phyloP scores from a whole-genome alignment of 768 basidiomycete genomes.

The Podaxis carcinomalis region DNA sequence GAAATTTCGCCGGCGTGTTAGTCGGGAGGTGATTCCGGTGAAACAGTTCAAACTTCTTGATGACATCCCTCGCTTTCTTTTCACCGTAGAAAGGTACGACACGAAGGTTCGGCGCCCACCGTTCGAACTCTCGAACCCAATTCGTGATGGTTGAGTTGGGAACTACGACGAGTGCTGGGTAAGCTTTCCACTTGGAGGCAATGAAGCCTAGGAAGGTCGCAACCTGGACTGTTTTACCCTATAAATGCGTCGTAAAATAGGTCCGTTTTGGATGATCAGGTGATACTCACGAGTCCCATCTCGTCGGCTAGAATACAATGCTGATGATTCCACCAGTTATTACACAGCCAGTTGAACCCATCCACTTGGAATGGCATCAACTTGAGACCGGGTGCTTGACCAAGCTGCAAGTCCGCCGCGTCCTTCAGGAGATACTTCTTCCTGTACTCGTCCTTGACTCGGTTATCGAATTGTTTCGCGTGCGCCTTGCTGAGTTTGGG shows the following conservation, averaged over 20 bases:
- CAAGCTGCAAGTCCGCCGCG: constrained; percentile 59
- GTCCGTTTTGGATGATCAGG: background rate
- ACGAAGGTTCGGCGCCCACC: constrained; percentile 70
- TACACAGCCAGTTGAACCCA: constrained; percentile 80
- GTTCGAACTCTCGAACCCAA: constrained; percentile 92
- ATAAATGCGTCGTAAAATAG: constrained; percentile 10
- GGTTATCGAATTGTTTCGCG: constrained; percentile 42
- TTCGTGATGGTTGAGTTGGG: constrained; percentile 96
- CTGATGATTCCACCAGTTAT: constrained; percentile 86
- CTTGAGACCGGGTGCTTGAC: constrained; percentile 55
- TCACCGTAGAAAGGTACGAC: constrained; percentile 90
- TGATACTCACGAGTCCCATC: constrained; percentile 75
- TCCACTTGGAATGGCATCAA: constrained; percentile 91
- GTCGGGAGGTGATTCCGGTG: constrained; percentile 42
- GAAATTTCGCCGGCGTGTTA: constrained; percentile 61
- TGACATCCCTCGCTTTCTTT: constrained; percentile 70
- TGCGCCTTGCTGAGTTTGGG: constrained; percentile 41
- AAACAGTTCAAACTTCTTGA: constrained; percentile 77
- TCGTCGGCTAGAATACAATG: constrained; percentile 93
- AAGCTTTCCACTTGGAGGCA: constrained; percentile 49
- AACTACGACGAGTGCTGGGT: constrained; percentile 86
- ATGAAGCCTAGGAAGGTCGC: constrained; percentile 76
- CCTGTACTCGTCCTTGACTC: constrained; percentile 53
- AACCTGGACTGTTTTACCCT: constrained; percentile 94
- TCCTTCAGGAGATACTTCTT: constrained; percentile 40